These are phyloP conservation scores for Thielaviopsis ethacetica DNA, from an alignment of 2,329 filamentous ascomycete species.

Conservation along the genomic window DNA sequence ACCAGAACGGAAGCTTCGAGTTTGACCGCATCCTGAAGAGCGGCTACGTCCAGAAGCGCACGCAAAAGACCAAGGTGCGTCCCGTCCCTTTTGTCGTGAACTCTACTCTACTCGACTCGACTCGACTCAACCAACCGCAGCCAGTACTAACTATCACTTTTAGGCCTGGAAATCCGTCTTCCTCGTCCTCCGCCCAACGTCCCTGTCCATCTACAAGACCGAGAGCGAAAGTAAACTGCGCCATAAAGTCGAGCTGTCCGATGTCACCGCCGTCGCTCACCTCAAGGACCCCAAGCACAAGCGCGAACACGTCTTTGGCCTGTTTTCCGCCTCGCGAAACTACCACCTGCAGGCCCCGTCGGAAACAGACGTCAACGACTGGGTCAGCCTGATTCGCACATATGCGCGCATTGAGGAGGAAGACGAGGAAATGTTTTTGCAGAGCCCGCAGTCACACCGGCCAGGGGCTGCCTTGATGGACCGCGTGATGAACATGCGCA, in stretches of 20 bases:
- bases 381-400: constrained; percentile 66
- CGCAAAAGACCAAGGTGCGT: constrained; percentile 77
- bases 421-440: constrained; percentile 65
- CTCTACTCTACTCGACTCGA: no score
- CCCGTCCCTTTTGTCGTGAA: neutral
- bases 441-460: constrained; percentile 43
- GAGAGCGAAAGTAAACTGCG: constrained; percentile 78
- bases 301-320: constrained; percentile 72
- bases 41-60: constrained; percentile 73
- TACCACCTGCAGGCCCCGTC: constrained; percentile 72
- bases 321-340: constrained; percentile 83
- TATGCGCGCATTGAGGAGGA: constrained; percentile 78
- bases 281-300: constrained; percentile 82
- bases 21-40: constrained; percentile 88
- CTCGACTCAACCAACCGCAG: no score
- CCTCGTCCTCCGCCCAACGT: constrained; percentile 77
- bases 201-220: constrained; percentile 85
- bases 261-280: constrained; percentile 78
- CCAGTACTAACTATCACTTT: neutral
- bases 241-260: constrained; percentile 73
- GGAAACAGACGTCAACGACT: constrained; percentile 62
- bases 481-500: constrained; percentile 10
- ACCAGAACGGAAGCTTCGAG: constrained; percentile 88
- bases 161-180: constrained; percentile 83
- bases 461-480: constrained; percentile 12